Conservation (phyloP, 192 early-diverging fungal species). For the Coemansia sp. region DNA sequence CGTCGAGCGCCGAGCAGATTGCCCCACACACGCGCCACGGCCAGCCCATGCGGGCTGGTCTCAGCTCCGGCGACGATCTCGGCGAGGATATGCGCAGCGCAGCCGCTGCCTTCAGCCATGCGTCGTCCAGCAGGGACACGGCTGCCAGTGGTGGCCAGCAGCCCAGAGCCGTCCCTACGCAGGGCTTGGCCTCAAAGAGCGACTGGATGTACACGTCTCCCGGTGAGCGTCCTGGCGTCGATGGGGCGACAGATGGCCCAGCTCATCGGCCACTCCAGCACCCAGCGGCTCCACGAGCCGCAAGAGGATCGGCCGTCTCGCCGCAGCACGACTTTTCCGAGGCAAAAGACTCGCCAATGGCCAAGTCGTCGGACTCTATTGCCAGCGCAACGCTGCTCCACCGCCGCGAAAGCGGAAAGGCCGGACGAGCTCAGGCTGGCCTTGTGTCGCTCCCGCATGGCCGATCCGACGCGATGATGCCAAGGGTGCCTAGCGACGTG, state of each 20-base stretch:
- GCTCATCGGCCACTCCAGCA: conserved; percentile 8
- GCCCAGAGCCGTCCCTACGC: neutral
- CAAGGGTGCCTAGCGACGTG: neutral
- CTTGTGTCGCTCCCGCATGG: neutral
- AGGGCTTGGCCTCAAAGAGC: neutral
- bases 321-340: conserved; percentile 8
- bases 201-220: conserved; percentile 31
- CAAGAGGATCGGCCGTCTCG: conserved; percentile 14
- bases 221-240: conserved; percentile 12
- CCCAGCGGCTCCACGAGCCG: conserved; percentile 11
- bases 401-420: conserved; percentile 18
- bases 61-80: conserved; percentile 14
- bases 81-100: conserved; percentile 3
- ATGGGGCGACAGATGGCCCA: neutral
- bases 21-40: neutral
- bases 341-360: neutral
- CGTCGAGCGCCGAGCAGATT: conserved; percentile 1
- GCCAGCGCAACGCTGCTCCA: conserved; percentile 1
- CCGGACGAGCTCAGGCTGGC: neutral
- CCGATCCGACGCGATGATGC: neutral
- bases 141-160: neutral
- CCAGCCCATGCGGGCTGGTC: conserved; percentile 4
- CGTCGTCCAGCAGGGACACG: neutral
- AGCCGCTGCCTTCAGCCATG: neutral
- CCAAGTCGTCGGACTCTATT: conserved; percentile 14